Percentiles rank a stretch among this genome's conserved stretches.
Conservation (phyloP, 306 rosid species). For the Oemleria cerasiformis region DNA sequence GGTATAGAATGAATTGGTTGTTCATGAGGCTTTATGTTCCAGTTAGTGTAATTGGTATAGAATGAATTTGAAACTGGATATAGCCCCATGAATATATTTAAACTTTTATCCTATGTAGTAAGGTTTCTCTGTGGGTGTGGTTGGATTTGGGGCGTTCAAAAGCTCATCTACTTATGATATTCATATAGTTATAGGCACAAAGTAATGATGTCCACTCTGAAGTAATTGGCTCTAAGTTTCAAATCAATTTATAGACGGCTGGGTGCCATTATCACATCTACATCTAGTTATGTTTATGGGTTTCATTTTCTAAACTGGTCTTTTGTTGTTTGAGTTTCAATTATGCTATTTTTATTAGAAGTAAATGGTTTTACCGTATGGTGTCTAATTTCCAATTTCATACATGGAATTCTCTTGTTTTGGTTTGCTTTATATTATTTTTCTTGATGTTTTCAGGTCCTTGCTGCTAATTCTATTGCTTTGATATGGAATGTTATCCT, state of each 20-base stretch:
- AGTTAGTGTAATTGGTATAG: not conserved
- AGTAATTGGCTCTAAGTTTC: not conserved
- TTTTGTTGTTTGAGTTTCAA: not conserved
- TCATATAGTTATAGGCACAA: not conserved
- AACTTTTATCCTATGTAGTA: not conserved
- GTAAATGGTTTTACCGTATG: not conserved
- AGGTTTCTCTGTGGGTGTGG: too few relatives aligned
- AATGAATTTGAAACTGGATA: not conserved
- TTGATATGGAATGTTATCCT: constrained; percentile 93
- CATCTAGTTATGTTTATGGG: not conserved
- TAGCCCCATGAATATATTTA: not conserved
- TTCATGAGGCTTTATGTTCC: not conserved
- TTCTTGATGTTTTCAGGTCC: constrained; percentile 57
- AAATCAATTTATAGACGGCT: not conserved
- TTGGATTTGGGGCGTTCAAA: not conserved
- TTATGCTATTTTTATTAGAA: not conserved
- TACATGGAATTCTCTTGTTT: not conserved
- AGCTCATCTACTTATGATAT: not conserved
- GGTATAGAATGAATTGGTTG: not conserved
- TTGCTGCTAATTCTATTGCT: constrained; percentile 81
- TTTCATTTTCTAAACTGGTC: not conserved
- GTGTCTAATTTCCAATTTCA: not conserved
- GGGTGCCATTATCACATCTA: not conserved
- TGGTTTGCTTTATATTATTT: not conserved
- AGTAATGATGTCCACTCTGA: not conserved